A percentile compares a stretch with the other conserved stretches of the same genome.
These are phyloP conservation scores for Nelumbo lutea DNA, from an alignment of 164 flowering plant genomes.

Conservation along the genomic window DNA sequence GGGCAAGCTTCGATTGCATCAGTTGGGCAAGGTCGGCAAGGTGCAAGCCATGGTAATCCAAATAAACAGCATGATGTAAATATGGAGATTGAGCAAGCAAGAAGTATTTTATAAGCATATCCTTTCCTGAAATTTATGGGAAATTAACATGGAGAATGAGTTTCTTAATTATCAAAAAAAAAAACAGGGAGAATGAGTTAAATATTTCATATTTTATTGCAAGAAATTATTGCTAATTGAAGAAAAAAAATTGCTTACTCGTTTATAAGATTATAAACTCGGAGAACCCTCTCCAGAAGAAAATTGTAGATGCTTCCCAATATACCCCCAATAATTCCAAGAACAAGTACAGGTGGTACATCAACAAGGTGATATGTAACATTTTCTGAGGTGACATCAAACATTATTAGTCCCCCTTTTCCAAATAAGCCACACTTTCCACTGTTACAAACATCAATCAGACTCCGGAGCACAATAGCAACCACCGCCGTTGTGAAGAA, in stretches of 20 bases:
- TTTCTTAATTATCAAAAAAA: background rate
- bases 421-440: conserved; percentile 94
- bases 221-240: background rate
- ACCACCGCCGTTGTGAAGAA: conserved; percentile 83
- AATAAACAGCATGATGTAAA: conserved; percentile 79
- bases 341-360: conserved; percentile 69
- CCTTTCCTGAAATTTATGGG: conserved; percentile 53
- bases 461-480: conserved; percentile 69
- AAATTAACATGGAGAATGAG: conserved; percentile 3
- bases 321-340: conserved; percentile 79
- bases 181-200: conserved; percentile 6
- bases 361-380: conserved; percentile 60
- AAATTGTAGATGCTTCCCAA: conserved; percentile 73
- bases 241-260: conserved; percentile 39
- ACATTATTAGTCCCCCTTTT: conserved; percentile 94
- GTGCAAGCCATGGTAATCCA: conserved; percentile 85
- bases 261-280: conserved; percentile 55
- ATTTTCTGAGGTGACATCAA: conserved; percentile 59
- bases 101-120: conserved; percentile 41
- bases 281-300: conserved; percentile 57
- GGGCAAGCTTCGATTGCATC: conserved; percentile 74
- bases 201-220: background rate
- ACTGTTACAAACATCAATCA: conserved; percentile 65
- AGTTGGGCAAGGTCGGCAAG: conserved; percentile 71
- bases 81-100: conserved; percentile 69